These are phyloP conservation scores for Infundibulicybe gibba DNA, from an alignment of 768 basidiomycete species.

Conservation along the genomic window DNA sequence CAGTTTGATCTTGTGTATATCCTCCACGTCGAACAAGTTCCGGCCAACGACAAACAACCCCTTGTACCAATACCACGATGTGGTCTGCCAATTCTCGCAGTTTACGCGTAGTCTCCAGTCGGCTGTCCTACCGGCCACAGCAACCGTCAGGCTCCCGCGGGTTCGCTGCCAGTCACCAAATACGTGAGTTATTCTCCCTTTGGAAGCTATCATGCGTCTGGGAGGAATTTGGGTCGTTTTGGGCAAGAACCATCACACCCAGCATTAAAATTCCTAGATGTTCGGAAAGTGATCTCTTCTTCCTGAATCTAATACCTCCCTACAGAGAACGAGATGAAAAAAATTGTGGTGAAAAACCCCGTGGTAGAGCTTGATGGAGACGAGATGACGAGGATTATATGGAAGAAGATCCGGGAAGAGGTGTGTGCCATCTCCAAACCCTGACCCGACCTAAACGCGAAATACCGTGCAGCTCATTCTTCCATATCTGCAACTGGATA, in stretches of 20 bases:
- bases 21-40: no score
- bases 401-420: slow-evolving; percentile 94
- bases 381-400: slow-evolving; percentile 98
- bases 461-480: slow-evolving; percentile 67
- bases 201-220: neutral
- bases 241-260: neutral
- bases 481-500: slow-evolving; percentile 88
- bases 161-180: neutral
- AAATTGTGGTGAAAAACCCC: slow-evolving; percentile 80
- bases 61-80: neutral
- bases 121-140: neutral
- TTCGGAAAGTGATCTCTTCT: neutral
- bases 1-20: no score
- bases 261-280: no score
- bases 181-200: neutral
- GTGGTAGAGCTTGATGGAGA: slow-evolving; percentile 93
- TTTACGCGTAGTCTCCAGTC: neutral
- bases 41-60: neutral
- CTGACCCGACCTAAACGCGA: neutral
- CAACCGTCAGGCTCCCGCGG: neutral
- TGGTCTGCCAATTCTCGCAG: neutral
- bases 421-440: slow-evolving; percentile 35
- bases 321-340: slow-evolving; percentile 26
- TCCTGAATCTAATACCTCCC: neutral
- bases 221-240: neutral